phyloP scores from a whole-genome alignment of 2,329 filamentous ascomycete species.

The Balansia obtecta region DNA sequence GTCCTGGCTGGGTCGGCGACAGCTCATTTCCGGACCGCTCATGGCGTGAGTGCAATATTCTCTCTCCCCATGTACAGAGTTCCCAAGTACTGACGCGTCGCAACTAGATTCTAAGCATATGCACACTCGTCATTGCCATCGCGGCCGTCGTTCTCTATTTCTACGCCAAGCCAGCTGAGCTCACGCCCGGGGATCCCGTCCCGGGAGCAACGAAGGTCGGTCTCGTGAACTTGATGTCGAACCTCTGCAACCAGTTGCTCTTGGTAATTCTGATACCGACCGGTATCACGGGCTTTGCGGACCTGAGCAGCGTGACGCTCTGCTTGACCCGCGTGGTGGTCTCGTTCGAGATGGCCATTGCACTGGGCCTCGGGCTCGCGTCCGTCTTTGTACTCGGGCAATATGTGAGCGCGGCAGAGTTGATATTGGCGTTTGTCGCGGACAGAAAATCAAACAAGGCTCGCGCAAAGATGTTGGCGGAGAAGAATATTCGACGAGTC shows the following conservation, averaged over 20 bases:
- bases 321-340: constrained; percentile 16
- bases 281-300: constrained; percentile 16
- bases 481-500: neutral
- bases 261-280: constrained; percentile 13
- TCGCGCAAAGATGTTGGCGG: neutral
- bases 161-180: constrained; percentile 10
- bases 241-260: constrained; percentile 16
- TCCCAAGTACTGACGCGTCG: neutral
- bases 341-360: constrained; percentile 15
- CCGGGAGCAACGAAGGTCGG: neutral
- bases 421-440: constrained; percentile 7
- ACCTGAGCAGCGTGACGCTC: constrained; percentile 15
- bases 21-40: constrained; percentile 16
- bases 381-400: constrained; percentile 13
- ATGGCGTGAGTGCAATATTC: constrained; percentile 14
- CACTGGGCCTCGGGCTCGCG: constrained; percentile 14
- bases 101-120: constrained; percentile 16
- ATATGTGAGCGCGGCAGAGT: constrained; percentile 12
- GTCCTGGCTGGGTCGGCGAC: constrained; percentile 12
- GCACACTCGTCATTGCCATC: constrained; percentile 15
- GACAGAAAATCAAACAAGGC: constrained; percentile 1
- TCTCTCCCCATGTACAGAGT: neutral
- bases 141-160: constrained; percentile 13
- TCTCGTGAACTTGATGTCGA: constrained; percentile 4
- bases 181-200: neutral